Percentiles rank a stretch among this genome's conserved stretches.
Conservation (phyloP, 2,329 filamentous ascomycete species). For the Monilinia vaccinii-corymbosi region DNA sequence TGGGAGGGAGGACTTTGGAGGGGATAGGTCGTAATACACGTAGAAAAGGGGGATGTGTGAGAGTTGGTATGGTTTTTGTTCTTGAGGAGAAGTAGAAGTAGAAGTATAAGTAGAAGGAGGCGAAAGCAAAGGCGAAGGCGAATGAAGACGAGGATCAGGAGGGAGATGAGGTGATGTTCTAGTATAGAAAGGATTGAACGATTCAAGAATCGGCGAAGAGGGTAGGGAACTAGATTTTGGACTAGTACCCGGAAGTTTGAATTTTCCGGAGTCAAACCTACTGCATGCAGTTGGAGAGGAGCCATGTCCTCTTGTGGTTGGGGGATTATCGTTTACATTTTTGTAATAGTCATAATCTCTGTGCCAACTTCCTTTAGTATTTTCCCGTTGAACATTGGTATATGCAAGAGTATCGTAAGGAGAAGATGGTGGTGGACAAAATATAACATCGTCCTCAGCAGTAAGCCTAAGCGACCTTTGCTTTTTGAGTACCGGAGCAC, state of each 20-base stretch:
- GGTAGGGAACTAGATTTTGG: not conserved
- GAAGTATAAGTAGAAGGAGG: too few relatives aligned
- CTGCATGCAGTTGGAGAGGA: not conserved
- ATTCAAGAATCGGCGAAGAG: not conserved
- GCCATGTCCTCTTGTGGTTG: not conserved
- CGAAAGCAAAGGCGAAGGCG: too few relatives aligned
- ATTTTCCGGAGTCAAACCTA: not conserved
- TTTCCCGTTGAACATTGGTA: not conserved
- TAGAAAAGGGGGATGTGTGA: not conserved
- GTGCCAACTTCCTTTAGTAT: not conserved
- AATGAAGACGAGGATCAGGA: too few relatives aligned
- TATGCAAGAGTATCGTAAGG: not conserved
- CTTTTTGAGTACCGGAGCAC: not conserved
- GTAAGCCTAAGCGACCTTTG: not conserved
- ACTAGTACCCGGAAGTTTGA: not conserved
- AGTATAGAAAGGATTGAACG: not conserved
- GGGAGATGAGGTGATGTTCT: too few relatives aligned
- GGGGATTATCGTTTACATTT: not conserved
- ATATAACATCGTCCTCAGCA: not conserved
- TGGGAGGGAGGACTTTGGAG: not conserved
- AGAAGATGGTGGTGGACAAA: not conserved
- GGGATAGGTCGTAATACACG: not conserved
- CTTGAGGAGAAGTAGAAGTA: not conserved
- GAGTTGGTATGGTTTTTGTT: not conserved
- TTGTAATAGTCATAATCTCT: too few relatives aligned